phyloP scores from a whole-genome alignment of 345 rosid species.

The Mercurialis annua region DNA sequence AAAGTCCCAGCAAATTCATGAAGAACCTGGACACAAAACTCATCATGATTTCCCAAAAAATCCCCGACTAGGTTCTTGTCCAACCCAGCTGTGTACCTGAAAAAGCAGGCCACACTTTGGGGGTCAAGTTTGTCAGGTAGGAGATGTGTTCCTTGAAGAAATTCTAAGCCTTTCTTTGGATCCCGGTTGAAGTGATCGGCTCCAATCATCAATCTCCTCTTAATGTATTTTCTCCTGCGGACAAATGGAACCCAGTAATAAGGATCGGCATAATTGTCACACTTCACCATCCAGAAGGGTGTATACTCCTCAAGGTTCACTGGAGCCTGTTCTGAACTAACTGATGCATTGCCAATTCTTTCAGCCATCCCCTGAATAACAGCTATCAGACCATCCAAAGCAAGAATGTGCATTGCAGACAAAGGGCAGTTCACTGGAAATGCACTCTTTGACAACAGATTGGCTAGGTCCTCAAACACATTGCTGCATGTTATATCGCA shows the following conservation, averaged over 20 bases:
- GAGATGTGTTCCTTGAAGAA: conserved; percentile 98
- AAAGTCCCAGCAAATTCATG: conserved; percentile 99
- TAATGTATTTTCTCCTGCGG: conserved; percentile 83
- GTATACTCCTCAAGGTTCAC: conserved; percentile 83
- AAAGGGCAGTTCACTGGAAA: conserved; percentile 96
- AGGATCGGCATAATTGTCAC: conserved; percentile 79
- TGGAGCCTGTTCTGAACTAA: conserved; percentile 61
- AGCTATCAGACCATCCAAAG: conserved; percentile 93
- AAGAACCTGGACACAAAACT: conserved; percentile 97
- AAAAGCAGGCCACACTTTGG: conserved; percentile 98
- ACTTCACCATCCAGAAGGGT: conserved; percentile 97
- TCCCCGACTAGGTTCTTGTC: conserved; percentile 99
- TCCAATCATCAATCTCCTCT: conserved; percentile 97
- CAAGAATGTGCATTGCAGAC: conserved; percentile 96
- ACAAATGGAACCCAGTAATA: conserved; percentile 90
- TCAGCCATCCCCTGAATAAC: conserved; percentile 99
- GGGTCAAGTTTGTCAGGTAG: conserved; percentile 98
- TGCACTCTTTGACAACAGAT: conserved; percentile 92
- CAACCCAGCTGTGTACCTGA: conserved; percentile 92
- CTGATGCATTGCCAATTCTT: conserved; percentile 73
- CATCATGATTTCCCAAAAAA: conserved; percentile 97
- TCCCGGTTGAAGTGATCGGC: conserved; percentile 99
- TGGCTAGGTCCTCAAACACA: conserved; percentile 95
- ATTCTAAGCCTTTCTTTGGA: conserved; percentile 96
- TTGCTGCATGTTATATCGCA: conserved; percentile 98